Evolutionary conservation across 495 filamentous ascomycete species (phyloP), one percentile per base, ranked within the genome.

Genomic region (Lepidopterella palustris): DNA sequence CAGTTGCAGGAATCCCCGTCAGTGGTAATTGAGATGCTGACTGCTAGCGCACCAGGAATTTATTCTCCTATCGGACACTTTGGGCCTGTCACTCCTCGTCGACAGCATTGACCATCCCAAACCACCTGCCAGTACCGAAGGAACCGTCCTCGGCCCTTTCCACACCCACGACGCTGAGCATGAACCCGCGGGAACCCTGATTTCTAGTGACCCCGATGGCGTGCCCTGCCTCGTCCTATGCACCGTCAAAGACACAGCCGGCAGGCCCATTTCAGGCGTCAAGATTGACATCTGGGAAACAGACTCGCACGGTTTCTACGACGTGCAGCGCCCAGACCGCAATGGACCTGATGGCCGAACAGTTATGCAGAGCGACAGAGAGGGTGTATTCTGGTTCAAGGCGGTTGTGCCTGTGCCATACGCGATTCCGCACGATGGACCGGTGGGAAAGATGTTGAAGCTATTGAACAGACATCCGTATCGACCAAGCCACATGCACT

Each of bases 251-350:
- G 88, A 95, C 72, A 81, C 79, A 0, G 28, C 68, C 5, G 90
- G 89, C 0, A 76, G 74, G 10, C 89, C 92, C 0, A 76, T 96
- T 24, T 58, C 76, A 11, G 83, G 76, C 50, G 89, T 87, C 1
- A 88, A 86, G 69, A 81, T 96, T 63, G 90, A 96, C 71, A 90
- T 96, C 67, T 97, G 92, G 92, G 92, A 96, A 74, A 92, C 91
- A 18, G 90, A 97, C 67, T 85, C 82, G 53, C 83, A 83, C 25
- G 92, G 92, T 10, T 84, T 86, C 64, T 97, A 97, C 70, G 92
- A 97, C 72, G 89, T 95, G 57, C 92, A 96, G 75, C 86, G 92
- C 67, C 75, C 80, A 0, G 84, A 84, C 27, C 74, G 81, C 23
- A 56, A 58, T 24, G 57, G 51, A 15, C 88, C 90, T 0, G 90